Conservation (phyloP, 2,329 filamentous ascomycete species). For the Oidium heveae region DNA sequence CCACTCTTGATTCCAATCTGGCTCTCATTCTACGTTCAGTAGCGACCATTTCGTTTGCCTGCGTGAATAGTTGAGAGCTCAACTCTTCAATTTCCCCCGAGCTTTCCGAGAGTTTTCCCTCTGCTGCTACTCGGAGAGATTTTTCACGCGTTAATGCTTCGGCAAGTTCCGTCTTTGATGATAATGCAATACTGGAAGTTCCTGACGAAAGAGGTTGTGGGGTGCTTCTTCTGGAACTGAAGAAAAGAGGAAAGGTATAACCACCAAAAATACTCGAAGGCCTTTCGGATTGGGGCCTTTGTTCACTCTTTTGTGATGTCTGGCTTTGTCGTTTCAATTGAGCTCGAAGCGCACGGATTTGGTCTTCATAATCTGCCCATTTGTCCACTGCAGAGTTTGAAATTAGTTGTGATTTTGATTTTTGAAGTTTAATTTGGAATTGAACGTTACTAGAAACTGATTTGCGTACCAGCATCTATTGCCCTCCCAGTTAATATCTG, state of each 20-base stretch:
- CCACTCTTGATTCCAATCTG: too few species aligned
- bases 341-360: slow-evolving; percentile 34
- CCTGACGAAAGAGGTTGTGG: slow-evolving; percentile 9
- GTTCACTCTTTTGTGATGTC: background rate
- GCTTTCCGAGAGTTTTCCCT: slow-evolving; percentile 39
- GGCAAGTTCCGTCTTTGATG: slow-evolving; percentile 24
- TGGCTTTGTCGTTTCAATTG: background rate
- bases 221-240: slow-evolving; percentile 24
- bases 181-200: slow-evolving; percentile 8
- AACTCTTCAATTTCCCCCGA: slow-evolving; percentile 57
- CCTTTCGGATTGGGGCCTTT: slow-evolving; percentile 1
- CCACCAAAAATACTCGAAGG: slow-evolving; percentile 6
- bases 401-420: too few species aligned
- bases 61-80: slow-evolving; percentile 48
- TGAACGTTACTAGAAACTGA: background rate
- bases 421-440: slow-evolving; percentile 1
- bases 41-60: slow-evolving; percentile 75
- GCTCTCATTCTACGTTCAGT: slow-evolving; percentile 45
- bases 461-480: slow-evolving; percentile 27
- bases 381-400: slow-evolving; percentile 30
- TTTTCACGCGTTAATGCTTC: slow-evolving; percentile 41
- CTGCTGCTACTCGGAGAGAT: slow-evolving; percentile 38
- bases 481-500: slow-evolving; percentile 45
- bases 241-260: slow-evolving; percentile 19
- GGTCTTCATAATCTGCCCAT: slow-evolving; percentile 61